Evolutionary conservation across 2,329 filamentous ascomycete genomes (phyloP), one percentile per base, ranked within the genome.

Genomic region (Trichophyton mentagrophytes): DNA sequence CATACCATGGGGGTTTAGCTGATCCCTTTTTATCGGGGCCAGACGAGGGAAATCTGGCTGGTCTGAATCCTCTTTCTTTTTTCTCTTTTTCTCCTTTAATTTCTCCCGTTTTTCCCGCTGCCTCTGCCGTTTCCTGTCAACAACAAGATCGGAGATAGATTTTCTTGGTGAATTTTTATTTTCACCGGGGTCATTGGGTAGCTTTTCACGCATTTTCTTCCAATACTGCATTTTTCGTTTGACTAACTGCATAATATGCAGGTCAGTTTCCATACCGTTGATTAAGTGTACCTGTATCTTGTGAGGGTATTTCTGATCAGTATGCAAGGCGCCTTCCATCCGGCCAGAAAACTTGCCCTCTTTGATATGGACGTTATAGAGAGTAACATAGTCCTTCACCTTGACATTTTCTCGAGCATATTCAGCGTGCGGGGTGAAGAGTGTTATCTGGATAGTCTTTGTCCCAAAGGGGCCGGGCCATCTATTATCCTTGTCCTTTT

Each of bases 401-500:
- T 77, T 74, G 27, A 93, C 74, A 5, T 82, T 71, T 0, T 78
- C 68, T 15, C 77, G 78, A n/a, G 86, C 79, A 64, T 76, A 82
- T 1, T 69, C 66, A 1, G 84, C 82, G 70, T 96, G 87, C 0
- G 82, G 82, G 13, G 86, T 83, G 70, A 79, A 95, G 30, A 88
- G 79, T 30, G 84, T 87, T 25, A 96, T 74, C 66, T 86, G 84
- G 59, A 96, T 77, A 1, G 85, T 86, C 68, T 82, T 77, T 67
- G 85, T 84, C 1, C 90, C 91, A 65, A 77, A 86, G 0, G 91
- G 91, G 0, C 90, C 90, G 1, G 77, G 75, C 88, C 88, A 95
- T 44, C 71, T 72, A 20, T 70, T 69, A 27, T 70, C 66, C 25
- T 67, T 71, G 58, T 63, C 73, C 15, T 66, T 61, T 13, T 55